phyloP scores from a whole-genome alignment of 2,329 filamentous ascomycete species.

The Xylariaceae sp. region DNA sequence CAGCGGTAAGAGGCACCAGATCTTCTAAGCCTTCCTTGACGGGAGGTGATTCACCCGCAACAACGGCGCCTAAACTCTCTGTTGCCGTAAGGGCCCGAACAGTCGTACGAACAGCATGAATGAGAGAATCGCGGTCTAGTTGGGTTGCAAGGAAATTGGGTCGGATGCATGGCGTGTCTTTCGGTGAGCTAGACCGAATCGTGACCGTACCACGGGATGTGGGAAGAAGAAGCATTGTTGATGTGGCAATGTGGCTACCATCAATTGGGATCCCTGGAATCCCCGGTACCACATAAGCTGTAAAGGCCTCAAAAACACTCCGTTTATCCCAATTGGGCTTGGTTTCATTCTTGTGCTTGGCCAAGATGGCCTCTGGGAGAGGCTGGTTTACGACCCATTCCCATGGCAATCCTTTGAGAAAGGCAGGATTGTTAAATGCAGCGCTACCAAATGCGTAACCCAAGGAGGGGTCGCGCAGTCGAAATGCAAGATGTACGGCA shows the following conservation, averaged over 20 bases:
- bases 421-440: constrained; percentile 18
- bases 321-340: constrained; percentile 9
- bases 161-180: constrained; percentile 16
- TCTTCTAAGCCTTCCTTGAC: constrained; percentile 16
- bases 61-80: constrained; percentile 11
- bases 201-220: constrained; percentile 20
- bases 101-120: constrained; percentile 18
- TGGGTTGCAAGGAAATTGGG: constrained; percentile 17
- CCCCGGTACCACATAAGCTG: constrained; percentile 19
- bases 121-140: constrained; percentile 17
- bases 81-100: constrained; percentile 17
- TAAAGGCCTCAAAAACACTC: constrained; percentile 22
- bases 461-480: constrained; percentile 24
- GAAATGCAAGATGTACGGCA: constrained; percentile 23
- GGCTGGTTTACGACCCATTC: constrained; percentile 23
- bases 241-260: constrained; percentile 22
- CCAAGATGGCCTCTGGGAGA: constrained; percentile 16
- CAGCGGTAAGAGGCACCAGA: constrained; percentile 18
- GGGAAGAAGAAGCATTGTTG: constrained; percentile 25
- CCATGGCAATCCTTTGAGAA: constrained; percentile 24
- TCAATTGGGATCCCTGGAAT: constrained; percentile 23
- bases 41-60: constrained; percentile 23
- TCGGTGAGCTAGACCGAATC: constrained; percentile 15
- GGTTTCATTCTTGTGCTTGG: constrained; percentile 10
- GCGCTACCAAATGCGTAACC: constrained; percentile 26